These are phyloP conservation scores for Pelargonium cotyledonis DNA, from an alignment of 441 rosid genomes.

Conservation along the genomic window DNA sequence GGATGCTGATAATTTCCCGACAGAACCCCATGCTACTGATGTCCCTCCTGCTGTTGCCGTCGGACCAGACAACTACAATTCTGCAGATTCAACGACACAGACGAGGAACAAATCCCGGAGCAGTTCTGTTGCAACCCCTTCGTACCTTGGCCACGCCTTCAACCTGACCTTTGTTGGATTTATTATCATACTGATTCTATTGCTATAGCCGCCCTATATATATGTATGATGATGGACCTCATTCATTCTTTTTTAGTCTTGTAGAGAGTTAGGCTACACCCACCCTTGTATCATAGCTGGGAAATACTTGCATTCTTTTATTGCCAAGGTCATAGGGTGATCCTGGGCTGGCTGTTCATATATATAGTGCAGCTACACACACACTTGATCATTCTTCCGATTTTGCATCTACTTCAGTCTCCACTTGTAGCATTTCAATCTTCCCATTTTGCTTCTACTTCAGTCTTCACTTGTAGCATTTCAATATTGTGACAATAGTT, in stretches of 20 bases:
- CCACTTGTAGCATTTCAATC: too few species aligned
- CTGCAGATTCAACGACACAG: conserved; percentile 29
- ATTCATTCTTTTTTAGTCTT: background rate
- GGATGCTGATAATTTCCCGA: conserved; percentile 23
- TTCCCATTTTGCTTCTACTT: too few species aligned
- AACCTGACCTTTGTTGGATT: conserved; percentile 23
- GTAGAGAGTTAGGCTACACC: too few species aligned
- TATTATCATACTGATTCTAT: conserved; percentile 25
- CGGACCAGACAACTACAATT: conserved; percentile 36
- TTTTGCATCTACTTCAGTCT: too few species aligned
- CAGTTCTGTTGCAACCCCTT: conserved; percentile 24
- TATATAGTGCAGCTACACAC: too few species aligned
- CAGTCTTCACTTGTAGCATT: too few species aligned
- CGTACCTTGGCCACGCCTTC: conserved; percentile 15
- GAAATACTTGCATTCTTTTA: too few species aligned
- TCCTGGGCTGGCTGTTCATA: too few species aligned
- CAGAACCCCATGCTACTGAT: conserved; percentile 32
- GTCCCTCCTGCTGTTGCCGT: conserved; percentile 63
- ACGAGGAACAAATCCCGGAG: conserved; percentile 23
- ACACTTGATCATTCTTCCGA: too few species aligned
- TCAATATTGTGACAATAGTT: too few species aligned
- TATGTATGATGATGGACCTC: background rate
- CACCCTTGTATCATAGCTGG: too few species aligned
- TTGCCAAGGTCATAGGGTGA: too few species aligned
- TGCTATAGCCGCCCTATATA: conserved; percentile 20